These are phyloP conservation scores for Macaranga tanarius DNA, from an alignment of 441 rosid species.

Conservation along the genomic window DNA sequence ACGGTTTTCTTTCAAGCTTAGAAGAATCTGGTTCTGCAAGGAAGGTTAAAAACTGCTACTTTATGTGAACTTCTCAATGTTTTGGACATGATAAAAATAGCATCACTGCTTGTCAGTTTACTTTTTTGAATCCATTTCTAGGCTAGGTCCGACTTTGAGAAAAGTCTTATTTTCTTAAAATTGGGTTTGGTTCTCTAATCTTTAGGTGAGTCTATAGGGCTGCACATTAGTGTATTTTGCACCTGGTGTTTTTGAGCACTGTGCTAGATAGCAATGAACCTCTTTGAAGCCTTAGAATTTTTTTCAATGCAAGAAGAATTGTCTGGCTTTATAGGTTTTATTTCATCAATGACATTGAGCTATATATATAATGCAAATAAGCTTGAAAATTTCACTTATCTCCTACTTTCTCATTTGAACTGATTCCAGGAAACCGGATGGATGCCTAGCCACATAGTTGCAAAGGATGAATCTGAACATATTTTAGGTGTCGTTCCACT, in stretches of 20 bases:
- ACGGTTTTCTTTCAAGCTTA: constrained; percentile 81
- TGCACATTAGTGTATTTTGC: not conserved
- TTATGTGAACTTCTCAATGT: not conserved
- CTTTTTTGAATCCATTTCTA: not conserved
- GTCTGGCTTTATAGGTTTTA: not conserved
- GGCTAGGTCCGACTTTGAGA: not conserved
- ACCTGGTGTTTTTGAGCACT: not conserved
- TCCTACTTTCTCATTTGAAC: constrained; percentile 15
- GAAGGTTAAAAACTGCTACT: constrained; percentile 48
- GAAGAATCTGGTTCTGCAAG: constrained; percentile 72
- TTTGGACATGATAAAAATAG: constrained; percentile 7
- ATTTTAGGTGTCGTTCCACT: constrained; percentile 88
- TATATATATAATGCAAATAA: not conserved
- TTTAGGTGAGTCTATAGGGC: not conserved
- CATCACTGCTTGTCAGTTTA: not conserved
- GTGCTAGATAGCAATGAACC: not conserved
- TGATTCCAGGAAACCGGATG: constrained; percentile 86
- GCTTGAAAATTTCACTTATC: not conserved
- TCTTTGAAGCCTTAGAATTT: constrained; percentile 1
- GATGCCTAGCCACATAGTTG: constrained; percentile 78
- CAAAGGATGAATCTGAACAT: constrained; percentile 64
- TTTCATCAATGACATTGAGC: not conserved
- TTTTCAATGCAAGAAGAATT: not conserved
- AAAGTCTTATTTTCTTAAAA: not conserved
- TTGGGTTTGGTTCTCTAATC: not conserved